Base-by-base conservation (phyloP, 2,329 filamentous ascomycete genomes). In the Botrytis paeoniae region DNA sequence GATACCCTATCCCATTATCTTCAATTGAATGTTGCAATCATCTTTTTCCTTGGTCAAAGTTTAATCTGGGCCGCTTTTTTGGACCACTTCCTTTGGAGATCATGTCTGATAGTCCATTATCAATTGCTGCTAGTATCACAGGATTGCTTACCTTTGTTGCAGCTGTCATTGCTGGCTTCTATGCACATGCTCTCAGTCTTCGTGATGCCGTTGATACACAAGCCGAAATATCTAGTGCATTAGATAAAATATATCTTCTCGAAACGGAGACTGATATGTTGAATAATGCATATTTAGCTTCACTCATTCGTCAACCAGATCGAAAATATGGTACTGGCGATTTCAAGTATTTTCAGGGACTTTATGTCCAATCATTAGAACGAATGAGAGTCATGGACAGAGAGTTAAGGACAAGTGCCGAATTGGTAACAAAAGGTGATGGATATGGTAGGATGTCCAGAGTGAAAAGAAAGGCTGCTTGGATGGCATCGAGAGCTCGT, bases 231-330 rank as follows among this genome's bases (percentile, higher is more conserved):
- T 74, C 76, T 0, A 73, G 59, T 51, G 74, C 75, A n/a, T 62
- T 77, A n/a, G 75, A 77, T 35, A 74, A 77, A 65, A 75, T 76
- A 37, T 74, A 75, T 18, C 73, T 76, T 66, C 73, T 77, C 37
- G 74, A 76, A 64, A 76, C 75, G 22, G 74, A 76, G 37, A 77
- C 76, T 4, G 70, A 74, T 43, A 76, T 77, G 76, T 60, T 76
- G n/a, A 76, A 77, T 35, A 77, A 76, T 59, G 74, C 75, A 65
- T 74, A 76, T 59, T 51, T 74, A 8, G 75, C 75, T 20, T 75
- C 74, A 18, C 66, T 74, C 51, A 74, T 77, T n/a, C 76, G 75
- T 35, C 73, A 77, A 54, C 73, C 75, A 10, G 71, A 75, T 37
- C 59, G 74, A 20, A 73, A 73, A 54, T 77, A 76, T 35, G 74